Evolutionary conservation across 2,329 filamentous ascomycete species (phyloP).

Genomic region (Epichloe uncinata): DNA sequence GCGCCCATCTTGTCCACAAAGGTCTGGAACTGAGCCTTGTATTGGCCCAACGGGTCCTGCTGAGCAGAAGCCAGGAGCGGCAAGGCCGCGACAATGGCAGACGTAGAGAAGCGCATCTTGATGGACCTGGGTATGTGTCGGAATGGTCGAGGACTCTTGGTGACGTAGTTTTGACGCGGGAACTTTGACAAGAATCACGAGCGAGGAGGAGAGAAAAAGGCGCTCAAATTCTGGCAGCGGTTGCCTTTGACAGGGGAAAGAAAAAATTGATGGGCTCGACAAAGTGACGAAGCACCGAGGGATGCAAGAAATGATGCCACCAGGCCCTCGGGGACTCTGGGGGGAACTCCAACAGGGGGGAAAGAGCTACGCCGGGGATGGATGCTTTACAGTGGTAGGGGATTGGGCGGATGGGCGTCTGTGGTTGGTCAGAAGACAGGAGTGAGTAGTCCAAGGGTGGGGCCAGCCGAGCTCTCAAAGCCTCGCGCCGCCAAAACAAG

Average conservation of each 20-base stretch:
- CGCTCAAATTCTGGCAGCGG: background rate
- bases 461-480: background rate
- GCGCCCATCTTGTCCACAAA: conserved; percentile 47
- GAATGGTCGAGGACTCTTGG: background rate
- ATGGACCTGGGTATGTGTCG: background rate
- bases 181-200: background rate
- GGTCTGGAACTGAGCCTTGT: conserved; percentile 50
- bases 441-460: background rate
- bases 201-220: background rate
- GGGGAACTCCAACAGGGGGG: background rate
- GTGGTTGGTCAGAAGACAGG: background rate
- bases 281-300: background rate
- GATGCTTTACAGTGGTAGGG: no score
- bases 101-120: conserved; percentile 46
- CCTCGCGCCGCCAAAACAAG: background rate
- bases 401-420: background rate
- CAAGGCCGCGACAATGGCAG: conserved; percentile 37
- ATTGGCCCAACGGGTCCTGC: conserved; percentile 38
- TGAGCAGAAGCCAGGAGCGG: conserved; percentile 42
- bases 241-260: background rate
- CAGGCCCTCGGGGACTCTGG: background rate
- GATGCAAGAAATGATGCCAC: background rate
- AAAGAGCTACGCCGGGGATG: background rate
- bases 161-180: background rate
- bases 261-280: background rate